Evolutionary conservation across 2,329 filamentous ascomycete species (phyloP).

Genomic region (Coniella lustricola): DNA sequence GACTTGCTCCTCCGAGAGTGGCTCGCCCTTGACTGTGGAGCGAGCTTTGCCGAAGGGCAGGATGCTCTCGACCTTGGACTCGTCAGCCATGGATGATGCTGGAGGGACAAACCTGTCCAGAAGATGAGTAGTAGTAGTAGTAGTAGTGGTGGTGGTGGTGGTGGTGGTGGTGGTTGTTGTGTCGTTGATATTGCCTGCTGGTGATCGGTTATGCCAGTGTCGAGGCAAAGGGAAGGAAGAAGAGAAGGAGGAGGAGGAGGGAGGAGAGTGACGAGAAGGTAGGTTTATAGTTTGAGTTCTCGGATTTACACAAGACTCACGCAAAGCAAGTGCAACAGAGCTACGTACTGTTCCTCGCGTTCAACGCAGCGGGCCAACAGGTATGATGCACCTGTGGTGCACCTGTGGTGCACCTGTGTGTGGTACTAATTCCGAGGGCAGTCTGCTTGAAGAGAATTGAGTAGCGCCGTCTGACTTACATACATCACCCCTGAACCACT

Average conservation of each 20-base stretch:
- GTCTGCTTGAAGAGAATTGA: too few relatives aligned
- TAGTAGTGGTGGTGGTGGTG: too few relatives aligned
- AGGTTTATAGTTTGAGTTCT: background rate
- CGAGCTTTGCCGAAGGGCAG: conserved; percentile 59
- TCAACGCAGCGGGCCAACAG: background rate
- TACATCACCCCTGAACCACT: too few relatives aligned
- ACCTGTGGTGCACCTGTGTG: too few relatives aligned
- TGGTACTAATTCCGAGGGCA: too few relatives aligned
- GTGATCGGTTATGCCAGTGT: background rate
- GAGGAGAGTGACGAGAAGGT: background rate
- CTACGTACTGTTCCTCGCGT: background rate
- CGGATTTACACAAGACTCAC: too few relatives aligned
- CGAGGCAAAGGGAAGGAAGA: background rate
- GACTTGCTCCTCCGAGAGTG: conserved; percentile 59
- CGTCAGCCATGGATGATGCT: conserved; percentile 3
- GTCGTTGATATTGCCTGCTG: background rate
- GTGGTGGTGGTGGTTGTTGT: background rate
- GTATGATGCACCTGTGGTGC: too few relatives aligned
- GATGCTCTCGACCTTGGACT: conserved; percentile 45
- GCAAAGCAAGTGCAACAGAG: background rate
- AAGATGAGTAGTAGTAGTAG: background rate
- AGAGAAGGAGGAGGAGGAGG: background rate
- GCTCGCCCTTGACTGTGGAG: conserved; percentile 54
- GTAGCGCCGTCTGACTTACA: too few relatives aligned
- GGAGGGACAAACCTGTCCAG: background rate